Conservation (phyloP, 2,329 filamentous ascomycete species). For the Sclerotinia spermophila region DNA sequence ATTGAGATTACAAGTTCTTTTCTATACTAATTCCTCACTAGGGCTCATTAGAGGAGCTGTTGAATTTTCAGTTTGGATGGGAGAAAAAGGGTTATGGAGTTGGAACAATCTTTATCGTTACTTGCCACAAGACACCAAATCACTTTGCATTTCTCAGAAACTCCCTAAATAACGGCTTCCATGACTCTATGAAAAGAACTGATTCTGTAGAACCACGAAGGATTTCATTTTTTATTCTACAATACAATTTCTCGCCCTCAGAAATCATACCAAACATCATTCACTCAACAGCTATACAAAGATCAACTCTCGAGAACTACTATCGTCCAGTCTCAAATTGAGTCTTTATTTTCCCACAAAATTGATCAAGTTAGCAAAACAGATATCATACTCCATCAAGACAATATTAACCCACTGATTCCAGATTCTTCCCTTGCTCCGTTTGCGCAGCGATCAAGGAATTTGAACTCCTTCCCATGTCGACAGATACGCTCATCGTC, state of each 20-base stretch:
- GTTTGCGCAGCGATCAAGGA: background rate
- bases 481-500: background rate
- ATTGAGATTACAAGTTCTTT: fast-evolving
- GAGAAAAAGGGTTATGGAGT: background rate
- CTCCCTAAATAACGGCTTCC: background rate
- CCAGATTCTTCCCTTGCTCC: background rate
- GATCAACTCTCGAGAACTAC: fast-evolving
- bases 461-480: background rate
- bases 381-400: fast-evolving
- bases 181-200: no score
- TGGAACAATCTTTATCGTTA: background rate
- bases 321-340: background rate
- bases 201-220: no score
- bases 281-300: background rate
- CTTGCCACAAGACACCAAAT: background rate
- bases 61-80: background rate
- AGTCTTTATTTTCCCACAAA: fast-evolving
- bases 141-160: background rate
- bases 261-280: background rate
- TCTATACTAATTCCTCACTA: background rate
- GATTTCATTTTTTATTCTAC: no score
- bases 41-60: no score
- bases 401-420: background rate
- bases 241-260: background rate
- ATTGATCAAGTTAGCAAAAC: background rate